phyloP scores from a whole-genome alignment of 169 alveolate genomes.

The Plasmodium gonderi region DNA sequence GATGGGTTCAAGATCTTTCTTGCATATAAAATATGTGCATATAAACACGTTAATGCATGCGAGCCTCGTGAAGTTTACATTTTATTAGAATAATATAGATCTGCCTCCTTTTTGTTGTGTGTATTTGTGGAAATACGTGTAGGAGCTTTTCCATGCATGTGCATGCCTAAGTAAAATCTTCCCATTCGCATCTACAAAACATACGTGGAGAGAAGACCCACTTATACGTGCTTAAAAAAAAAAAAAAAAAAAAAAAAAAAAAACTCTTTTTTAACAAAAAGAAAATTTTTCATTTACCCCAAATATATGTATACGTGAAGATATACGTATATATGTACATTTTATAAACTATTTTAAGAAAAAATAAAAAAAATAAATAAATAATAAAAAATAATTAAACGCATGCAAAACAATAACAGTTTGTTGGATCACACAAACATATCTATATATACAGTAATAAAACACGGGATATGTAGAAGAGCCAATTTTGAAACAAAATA shows the following conservation, averaged over 20 bases:
- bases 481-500: neutral
- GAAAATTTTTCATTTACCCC: neutral
- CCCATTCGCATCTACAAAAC: neutral
- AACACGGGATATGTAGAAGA: no score
- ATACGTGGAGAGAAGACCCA: neutral
- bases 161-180: neutral
- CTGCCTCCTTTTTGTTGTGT: no score
- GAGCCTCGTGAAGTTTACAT: neutral
- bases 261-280: neutral
- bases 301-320: no score
- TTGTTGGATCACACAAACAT: no score
- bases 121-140: no score
- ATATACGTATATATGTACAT: no score
- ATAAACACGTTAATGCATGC: neutral
- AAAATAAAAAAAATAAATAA: neutral
- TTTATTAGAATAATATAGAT: neutral
- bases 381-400: no score
- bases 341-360: neutral
- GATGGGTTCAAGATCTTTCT: neutral
- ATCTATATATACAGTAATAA: no score
- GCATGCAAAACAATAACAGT: no score
- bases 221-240: neutral
- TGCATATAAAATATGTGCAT: no score
- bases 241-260: neutral
- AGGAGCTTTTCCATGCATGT: neutral